Evolutionary conservation across 2,329 filamentous ascomycete genomes (phyloP).

Genomic region (Penicillium sp.): DNA sequence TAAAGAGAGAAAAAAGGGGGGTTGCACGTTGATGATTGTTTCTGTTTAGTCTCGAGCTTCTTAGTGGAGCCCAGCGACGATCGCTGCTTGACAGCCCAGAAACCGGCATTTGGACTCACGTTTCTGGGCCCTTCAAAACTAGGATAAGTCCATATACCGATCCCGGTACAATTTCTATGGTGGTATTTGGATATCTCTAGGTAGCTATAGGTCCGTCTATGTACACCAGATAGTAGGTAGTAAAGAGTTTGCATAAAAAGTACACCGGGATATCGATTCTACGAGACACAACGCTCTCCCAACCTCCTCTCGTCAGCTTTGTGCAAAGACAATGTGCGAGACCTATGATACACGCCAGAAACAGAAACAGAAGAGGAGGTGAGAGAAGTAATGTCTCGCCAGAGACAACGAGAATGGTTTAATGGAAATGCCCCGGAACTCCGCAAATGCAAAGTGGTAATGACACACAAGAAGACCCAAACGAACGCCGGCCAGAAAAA

Average conservation of each 20-base stretch:
- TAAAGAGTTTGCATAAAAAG: neutral
- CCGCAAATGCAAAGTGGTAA: slow-evolving; percentile 33
- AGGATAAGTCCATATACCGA: neutral
- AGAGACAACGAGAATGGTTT: neutral
- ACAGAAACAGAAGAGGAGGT: neutral
- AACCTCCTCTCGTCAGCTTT: neutral
- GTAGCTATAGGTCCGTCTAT: neutral
- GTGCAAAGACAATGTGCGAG: neutral
- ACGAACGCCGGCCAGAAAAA: slow-evolving; percentile 44
- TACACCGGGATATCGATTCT: neutral
- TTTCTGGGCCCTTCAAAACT: neutral
- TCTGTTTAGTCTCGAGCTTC: slow-evolving; percentile 8
- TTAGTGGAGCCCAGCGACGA: slow-evolving; percentile 11
- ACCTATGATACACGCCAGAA: neutral
- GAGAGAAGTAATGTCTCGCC: slow-evolving; percentile 3
- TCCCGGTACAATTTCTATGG: neutral
- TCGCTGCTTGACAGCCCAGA: slow-evolving; percentile 8
- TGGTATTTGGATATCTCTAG: neutral
- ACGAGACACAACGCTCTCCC: neutral
- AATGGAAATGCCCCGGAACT: slow-evolving; percentile 12
- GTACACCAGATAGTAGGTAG: neutral
- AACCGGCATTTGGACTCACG: neutral
- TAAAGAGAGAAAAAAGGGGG: neutral
- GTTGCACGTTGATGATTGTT: slow-evolving; percentile 2
- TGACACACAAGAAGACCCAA: slow-evolving; percentile 46